Evolutionary conservation across 176 grass and related monocot genomes (phyloP), one percentile per base, ranked within the genome.

Genomic region (Avena atlantica): DNA sequence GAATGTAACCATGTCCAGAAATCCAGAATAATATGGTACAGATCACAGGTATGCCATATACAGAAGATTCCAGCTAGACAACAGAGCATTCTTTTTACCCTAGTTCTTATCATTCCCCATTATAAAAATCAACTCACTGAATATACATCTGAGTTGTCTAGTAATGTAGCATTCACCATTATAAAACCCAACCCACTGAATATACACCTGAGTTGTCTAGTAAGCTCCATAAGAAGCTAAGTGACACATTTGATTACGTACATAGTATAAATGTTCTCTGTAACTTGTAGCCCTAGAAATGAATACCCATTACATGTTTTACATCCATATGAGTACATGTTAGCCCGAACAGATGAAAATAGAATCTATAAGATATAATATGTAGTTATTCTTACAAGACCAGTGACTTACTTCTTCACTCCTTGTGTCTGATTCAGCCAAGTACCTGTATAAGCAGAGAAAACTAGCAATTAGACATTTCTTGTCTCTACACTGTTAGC

Each of bases 401-500:
- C 57, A 67, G 25, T 9, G 19, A 75, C 47, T 79, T 85, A 80
- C 87, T 64, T 89, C 82, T 12, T 65, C 76, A 34, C 76, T 74
- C 77, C 82, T 66, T 48, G 80, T 66, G 74, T 56, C 51, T 80
- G 59, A 85, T 64, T 89, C 76, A 85, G 14, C 21, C 31, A 85
- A 36, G 58, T 81, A 89, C 34, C 82, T 89, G 76, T 40, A 72
- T 74, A 74, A 87, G 3, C 44, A 87, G 27, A 56, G 29, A 89
- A 70, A 59, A 45, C 0, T 64, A 85, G 12, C 11, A 85, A 74
- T 74, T 74, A 74, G 42, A 14, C 47, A 15, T 51, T 36, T 82
- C 12, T 31, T 29, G 15, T 51, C 17, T 12, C 42, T 63, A 64
- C 47, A 20, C 14, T 51, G n/a, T 69, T 50, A 9, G 40, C 3